Evolutionary conservation across 257 asterid species (phyloP), one percentile per base, ranked within the genome.

Genomic region (Lavandula angustifolia): DNA sequence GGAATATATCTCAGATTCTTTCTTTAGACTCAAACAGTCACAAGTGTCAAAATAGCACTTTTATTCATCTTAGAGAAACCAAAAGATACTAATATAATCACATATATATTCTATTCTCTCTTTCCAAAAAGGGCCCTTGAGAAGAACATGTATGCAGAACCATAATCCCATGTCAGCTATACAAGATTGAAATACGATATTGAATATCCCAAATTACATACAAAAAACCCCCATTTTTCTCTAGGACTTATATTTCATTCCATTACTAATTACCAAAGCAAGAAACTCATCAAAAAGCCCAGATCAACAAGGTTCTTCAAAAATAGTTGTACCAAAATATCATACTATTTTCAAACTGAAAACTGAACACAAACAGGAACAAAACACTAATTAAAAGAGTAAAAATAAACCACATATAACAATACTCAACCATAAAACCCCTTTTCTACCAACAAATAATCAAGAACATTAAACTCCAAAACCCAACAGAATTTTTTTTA

Each of bases 251-350:
- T 33, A 14, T 31, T 29, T 22, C 32, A 43, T 51, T 40, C 40
- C 37, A 47, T 32, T 29, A 49, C 46, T 9, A 51, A 66, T 60
- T 7, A 60, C 11, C 41, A 18, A 34, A 57, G 18, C 47, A 74
- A 55, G 50, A 68, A 71, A 58, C 52, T 37, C 10, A 58, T 38
- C 51, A 32, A 68, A 4, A 63, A 63, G 32, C 76, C 70, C 77
- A 54, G 43, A 49, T 42, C 16, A 35, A 22, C 31, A 65, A 40
- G 51, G 59, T 64, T 79, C 67, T 63, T 62, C 66, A 73, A 61
- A 16, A 27, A 57, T 31, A 35, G 61, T 11, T 63, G 46, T 53
- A 64, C 7, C 7, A 18, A 18, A 67, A 35, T 10, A 8, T 22
- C 2, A 22, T 22, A 22, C 27, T 22, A 34, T 40, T 51, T 27